Conservation (phyloP, 2,329 filamentous ascomycete genomes). For the Orbilia ellipsospora region DNA sequence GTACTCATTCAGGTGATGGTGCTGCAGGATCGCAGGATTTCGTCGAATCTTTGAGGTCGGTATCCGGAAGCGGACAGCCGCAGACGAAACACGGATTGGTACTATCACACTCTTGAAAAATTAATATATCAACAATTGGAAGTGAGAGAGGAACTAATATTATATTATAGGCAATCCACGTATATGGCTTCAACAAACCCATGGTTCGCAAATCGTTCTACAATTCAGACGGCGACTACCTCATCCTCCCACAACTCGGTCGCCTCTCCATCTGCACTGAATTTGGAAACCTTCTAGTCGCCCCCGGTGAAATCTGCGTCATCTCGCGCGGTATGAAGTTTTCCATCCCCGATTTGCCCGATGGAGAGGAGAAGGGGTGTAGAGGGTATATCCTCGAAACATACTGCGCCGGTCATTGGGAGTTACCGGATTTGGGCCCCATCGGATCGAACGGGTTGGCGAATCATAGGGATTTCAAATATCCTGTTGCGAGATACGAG, state of each 20-base stretch:
- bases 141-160: neutral
- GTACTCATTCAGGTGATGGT: conserved; percentile 11
- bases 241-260: conserved; percentile 80
- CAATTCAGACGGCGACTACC: conserved; percentile 81
- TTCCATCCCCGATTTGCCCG: conserved; percentile 67
- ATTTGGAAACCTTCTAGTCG: conserved; percentile 75
- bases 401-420: conserved; percentile 75
- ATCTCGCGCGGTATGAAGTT: conserved; percentile 80
- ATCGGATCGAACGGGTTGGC: conserved; percentile 80
- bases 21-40: conserved; percentile 72
- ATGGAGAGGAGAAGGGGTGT: conserved; percentile 43
- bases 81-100: conserved; percentile 78
- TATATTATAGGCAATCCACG: conserved; percentile 71
- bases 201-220: conserved; percentile 87
- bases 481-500: conserved; percentile 75
- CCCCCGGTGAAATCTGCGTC: conserved; percentile 80
- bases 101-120: neutral
- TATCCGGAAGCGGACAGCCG: conserved; percentile 83
- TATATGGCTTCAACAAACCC: conserved; percentile 80
- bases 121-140: too few relatives aligned
- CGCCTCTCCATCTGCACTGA: conserved; percentile 81
- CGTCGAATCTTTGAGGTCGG: conserved; percentile 72
- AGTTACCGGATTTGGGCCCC: conserved; percentile 77
- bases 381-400: conserved; percentile 79
- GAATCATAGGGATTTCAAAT: conserved; percentile 79